These are phyloP conservation scores for Cercospora brassicicola DNA, from an alignment of 2,329 filamentous ascomycete species.

Conservation along the genomic window DNA sequence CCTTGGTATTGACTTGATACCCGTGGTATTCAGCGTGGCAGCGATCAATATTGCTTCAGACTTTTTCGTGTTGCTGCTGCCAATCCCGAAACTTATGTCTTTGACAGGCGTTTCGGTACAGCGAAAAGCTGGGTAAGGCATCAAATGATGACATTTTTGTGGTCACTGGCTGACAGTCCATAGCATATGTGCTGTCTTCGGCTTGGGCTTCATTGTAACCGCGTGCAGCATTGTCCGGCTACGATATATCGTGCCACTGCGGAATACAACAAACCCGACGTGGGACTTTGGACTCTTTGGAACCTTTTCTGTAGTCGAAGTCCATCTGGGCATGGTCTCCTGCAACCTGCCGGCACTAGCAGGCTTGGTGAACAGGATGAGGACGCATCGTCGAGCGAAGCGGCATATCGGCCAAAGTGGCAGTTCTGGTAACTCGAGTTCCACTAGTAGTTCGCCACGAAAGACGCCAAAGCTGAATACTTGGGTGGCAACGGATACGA, in stretches of 20 bases:
- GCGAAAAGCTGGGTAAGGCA: conserved; percentile 11
- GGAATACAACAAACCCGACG: conserved; percentile 17
- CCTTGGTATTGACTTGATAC: conserved; percentile 10
- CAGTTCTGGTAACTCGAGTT: neutral
- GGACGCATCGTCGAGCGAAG: neutral
- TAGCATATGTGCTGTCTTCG: conserved; percentile 19
- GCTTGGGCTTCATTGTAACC: conserved; percentile 21
- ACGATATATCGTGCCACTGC: conserved; percentile 14
- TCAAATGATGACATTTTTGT: neutral
- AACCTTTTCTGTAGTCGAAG: conserved; percentile 15
- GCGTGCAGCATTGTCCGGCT: conserved; percentile 20
- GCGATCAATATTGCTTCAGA: conserved; percentile 19
- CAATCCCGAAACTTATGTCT: conserved; percentile 18
- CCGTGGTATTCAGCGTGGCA: conserved; percentile 7
- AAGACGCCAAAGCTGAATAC: conserved; percentile 1
- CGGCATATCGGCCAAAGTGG: neutral
- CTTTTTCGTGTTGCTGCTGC: conserved; percentile 19
- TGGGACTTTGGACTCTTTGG: conserved; percentile 20
- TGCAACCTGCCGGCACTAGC: conserved; percentile 21
- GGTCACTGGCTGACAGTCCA: neutral
- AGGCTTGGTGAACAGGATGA: conserved; percentile 17
- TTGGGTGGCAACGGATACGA: neutral
- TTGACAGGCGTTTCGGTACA: conserved; percentile 14
- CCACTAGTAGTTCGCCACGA: neutral
- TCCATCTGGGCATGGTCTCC: conserved; percentile 16